Evolutionary conservation across 139 green algal genomes (phyloP), one percentile per base, ranked within the genome.

Genomic region (Micromonas pusilla): DNA sequence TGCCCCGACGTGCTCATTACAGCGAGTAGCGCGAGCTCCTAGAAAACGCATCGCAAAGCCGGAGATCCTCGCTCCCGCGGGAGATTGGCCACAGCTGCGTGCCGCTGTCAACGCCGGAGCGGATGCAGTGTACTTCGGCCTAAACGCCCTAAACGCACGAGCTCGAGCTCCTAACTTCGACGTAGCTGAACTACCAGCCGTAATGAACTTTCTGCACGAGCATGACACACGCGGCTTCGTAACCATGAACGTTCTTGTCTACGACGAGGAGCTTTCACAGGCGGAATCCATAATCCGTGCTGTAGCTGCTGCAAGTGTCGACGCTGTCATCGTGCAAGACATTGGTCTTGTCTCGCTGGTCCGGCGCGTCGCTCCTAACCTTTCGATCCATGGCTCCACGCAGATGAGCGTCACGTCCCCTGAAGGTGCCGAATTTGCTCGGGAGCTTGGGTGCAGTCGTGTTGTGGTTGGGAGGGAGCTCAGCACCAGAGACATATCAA

Each of bases 291-390:
- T 45, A 2, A 79, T 90, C 19, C 72, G 84, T 1, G 57, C 75
- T 34, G 79, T 92, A 34, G 89, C 89, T 25, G 37, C 9, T 2
- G 84, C 89, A 9, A 90, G 90, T 1, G 90, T 92, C 36, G 91
- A 96, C 54, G 91, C 91, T 0, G 78, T 93, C 62, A 96, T 96
- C 45, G 91, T 96, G 62, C 89, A 92, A 83, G 90, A 94, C 81
- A 33, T 93, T 32, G 91, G 89, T 5, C 86, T 85, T 37, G 87
- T 91, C 62, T 76, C 83, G 64, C 72, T 95, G n/a, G 77, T 90
- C 26, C 78, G 83, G 20, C 76, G 80, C 2, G 81, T 90, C 38
- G 91, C 89, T 0, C 89, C 91, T 19, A 31, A 66, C 2, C 84
- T 96, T 38, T 79, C 83, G 1, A 81, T 96, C 31, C 90, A 94